A percentile compares a stretch with the other conserved stretches of the same genome.
Evolutionary conservation across 1,284 basidiomycete species (phyloP).

Genomic region (Moniliella sp.): DNA sequence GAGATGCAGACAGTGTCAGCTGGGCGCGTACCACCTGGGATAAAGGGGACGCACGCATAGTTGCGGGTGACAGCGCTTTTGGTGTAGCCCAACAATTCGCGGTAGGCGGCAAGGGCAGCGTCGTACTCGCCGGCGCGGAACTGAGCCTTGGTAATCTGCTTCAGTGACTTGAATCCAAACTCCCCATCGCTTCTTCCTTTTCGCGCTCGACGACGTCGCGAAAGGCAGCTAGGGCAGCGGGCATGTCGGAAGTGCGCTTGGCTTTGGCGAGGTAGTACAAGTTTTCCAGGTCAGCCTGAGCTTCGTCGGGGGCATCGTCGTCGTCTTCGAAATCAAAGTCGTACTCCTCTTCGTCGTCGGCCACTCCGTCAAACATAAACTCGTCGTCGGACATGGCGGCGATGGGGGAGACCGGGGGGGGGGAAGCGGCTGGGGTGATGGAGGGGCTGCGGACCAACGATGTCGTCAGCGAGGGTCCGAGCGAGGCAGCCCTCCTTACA

Average conservation of each 20-base stretch:
- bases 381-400: background rate
- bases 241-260: constrained; percentile 35
- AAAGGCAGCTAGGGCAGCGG: background rate
- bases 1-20: background rate
- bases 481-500: no score
- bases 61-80: constrained; percentile 24
- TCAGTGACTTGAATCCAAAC: constrained; percentile 83
- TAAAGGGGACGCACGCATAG: constrained; percentile 6
- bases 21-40: background rate
- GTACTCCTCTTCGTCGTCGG: constrained; percentile 45
- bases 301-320: constrained; percentile 41
- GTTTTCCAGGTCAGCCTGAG: constrained; percentile 83
- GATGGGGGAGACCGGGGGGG: no score
- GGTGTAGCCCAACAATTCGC: constrained; percentile 64
- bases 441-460: no score
- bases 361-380: constrained; percentile 12
- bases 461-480: no score
- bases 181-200: constrained; percentile 79
- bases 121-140: constrained; percentile 57
- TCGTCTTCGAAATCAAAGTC: constrained; percentile 60
- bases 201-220: constrained; percentile 42
- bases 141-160: constrained; percentile 86
- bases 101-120: constrained; percentile 69
- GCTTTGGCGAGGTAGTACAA: constrained; percentile 94
- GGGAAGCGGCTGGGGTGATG: no score